These are phyloP conservation scores for Cladosporium sp. DNA, from an alignment of 2,329 filamentous ascomycete genomes.

Conservation along the genomic window DNA sequence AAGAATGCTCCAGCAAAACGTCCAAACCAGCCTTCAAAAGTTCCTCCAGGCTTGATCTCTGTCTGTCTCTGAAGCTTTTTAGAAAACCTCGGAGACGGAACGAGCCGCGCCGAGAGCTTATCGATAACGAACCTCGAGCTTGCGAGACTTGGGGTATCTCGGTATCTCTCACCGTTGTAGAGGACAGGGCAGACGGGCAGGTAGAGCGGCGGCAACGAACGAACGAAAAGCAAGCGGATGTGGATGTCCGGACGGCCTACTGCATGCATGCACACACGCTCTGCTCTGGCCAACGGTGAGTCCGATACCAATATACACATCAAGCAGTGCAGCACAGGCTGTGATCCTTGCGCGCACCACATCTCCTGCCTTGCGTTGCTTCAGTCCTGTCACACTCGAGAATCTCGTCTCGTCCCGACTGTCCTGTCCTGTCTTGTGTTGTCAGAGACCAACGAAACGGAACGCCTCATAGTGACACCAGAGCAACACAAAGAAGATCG, in stretches of 20 bases:
- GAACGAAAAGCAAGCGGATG: background rate
- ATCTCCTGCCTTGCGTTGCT: background rate
- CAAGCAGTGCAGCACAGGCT: background rate
- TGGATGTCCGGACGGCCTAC: background rate
- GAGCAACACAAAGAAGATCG: slow-evolving; percentile 10
- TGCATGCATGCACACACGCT: background rate
- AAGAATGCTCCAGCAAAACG: slow-evolving; percentile 8
- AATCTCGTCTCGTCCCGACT: background rate
- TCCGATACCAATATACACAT: background rate
- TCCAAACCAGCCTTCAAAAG: slow-evolving; percentile 2
- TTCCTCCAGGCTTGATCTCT: too few species aligned
- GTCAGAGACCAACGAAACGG: too few species aligned
- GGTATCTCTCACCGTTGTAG: too few species aligned
- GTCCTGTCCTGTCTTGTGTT: too few species aligned
- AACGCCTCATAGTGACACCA: slow-evolving; percentile 6
- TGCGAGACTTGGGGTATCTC: too few species aligned
- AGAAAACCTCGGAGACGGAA: background rate
- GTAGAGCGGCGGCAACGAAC: too few species aligned
- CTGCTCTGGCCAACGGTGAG: background rate
- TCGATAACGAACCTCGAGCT: background rate
- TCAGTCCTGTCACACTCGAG: background rate
- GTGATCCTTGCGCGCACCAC: background rate
- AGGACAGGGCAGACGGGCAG: too few species aligned
- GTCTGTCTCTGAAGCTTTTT: background rate
- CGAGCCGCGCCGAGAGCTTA: background rate